A percentile compares a stretch with the other conserved stretches of the same genome.
Conservation (phyloP, 306 rosid genomes). For the Quercus aquifolioides region DNA sequence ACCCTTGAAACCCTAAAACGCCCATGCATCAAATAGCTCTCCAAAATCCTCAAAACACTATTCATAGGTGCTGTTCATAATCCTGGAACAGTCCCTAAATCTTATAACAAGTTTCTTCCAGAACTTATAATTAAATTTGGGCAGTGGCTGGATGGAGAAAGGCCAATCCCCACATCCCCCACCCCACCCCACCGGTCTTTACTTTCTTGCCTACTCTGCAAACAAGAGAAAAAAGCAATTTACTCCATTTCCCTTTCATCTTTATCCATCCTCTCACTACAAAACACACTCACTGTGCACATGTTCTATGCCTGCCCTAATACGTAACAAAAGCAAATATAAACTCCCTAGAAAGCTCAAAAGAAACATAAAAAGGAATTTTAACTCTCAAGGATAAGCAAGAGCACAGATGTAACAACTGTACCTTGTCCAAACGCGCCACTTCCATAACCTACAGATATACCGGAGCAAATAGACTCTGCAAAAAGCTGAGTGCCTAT, state of each 20-base stretch:
- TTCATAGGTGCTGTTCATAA: too few species aligned
- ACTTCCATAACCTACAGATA: slow-evolving; percentile 32
- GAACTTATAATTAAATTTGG: too few species aligned
- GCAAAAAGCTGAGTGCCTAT: slow-evolving; percentile 72
- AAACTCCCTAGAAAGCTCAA: not conserved
- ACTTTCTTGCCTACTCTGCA: not conserved
- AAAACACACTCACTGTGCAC: not conserved
- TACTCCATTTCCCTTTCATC: not conserved
- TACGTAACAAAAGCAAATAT: not conserved
- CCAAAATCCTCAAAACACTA: too few species aligned
- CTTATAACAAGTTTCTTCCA: too few species aligned
- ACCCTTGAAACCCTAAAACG: too few species aligned
- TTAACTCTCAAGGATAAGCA: slow-evolving; percentile 5
- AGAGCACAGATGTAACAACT: slow-evolving; percentile 12
- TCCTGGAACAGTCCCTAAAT: too few species aligned
- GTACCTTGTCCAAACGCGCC: slow-evolving; percentile 59
- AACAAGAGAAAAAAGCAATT: not conserved
- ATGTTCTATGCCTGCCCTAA: not conserved
- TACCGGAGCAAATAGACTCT: slow-evolving; percentile 66
- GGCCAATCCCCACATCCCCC: not conserved
- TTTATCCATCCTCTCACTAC: not conserved
- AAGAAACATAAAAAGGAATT: slow-evolving; percentile 9
- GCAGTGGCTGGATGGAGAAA: not conserved
- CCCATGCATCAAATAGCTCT: too few species aligned
- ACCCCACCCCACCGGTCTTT: too few species aligned